These are phyloP conservation scores for Neurospora sp. DNA, from an alignment of 495 filamentous ascomycete species.

Conservation along the genomic window DNA sequence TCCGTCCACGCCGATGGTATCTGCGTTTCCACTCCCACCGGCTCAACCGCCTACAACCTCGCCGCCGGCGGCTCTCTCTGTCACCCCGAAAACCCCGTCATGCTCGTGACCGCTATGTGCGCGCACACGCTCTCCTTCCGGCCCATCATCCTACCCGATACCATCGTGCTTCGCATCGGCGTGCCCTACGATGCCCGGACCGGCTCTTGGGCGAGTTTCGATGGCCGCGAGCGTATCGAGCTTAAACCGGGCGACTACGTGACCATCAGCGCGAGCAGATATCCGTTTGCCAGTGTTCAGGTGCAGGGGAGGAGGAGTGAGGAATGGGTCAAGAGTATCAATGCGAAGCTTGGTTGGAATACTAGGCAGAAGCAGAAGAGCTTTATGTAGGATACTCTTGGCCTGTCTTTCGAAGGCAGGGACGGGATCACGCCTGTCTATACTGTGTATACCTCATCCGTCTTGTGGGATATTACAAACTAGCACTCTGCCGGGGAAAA, in stretches of 20 bases:
- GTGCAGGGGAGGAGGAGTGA: slow-evolving; percentile 63
- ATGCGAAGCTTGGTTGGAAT: slow-evolving; percentile 89
- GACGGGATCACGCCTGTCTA: neutral
- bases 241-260: slow-evolving; percentile 87
- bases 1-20: slow-evolving; percentile 80
- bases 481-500: neutral
- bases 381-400: slow-evolving; percentile 35
- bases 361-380: slow-evolving; percentile 67
- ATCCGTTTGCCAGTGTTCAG: slow-evolving; percentile 86
- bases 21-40: slow-evolving; percentile 85
- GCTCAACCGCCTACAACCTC: slow-evolving; percentile 94
- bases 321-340: slow-evolving; percentile 91
- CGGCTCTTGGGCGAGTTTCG: slow-evolving; percentile 92
- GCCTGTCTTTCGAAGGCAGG: neutral
- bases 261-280: slow-evolving; percentile 84
- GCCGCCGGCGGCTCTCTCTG: slow-evolving; percentile 91
- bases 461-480: neutral
- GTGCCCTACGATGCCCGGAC: slow-evolving; percentile 89
- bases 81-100: slow-evolving; percentile 94
- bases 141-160: slow-evolving; percentile 90
- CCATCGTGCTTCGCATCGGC: slow-evolving; percentile 80
- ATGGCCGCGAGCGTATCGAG: slow-evolving; percentile 84
- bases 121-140: slow-evolving; percentile 94
- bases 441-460: neutral
- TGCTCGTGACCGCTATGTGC: slow-evolving; percentile 90